These are phyloP conservation scores for Sporisorium iseilematis-ciliati DNA, from an alignment of 1,284 basidiomycete species.

Conservation along the genomic window DNA sequence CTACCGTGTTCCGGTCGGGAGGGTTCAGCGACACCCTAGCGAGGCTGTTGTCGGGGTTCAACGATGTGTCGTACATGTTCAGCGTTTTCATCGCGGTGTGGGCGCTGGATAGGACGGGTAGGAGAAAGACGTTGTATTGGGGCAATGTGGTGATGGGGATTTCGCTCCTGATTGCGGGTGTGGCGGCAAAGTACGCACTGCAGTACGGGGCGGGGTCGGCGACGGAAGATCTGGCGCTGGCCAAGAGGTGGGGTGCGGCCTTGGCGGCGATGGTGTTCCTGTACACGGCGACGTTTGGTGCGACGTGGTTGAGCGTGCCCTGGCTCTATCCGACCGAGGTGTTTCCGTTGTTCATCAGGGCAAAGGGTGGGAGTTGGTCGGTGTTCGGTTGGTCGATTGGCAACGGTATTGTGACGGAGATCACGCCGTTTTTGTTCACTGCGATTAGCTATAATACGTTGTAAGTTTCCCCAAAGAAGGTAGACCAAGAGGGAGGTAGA, in stretches of 20 bases:
- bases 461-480: slow-evolving; percentile 14
- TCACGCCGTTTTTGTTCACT: slow-evolving; percentile 40
- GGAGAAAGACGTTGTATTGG: slow-evolving; percentile 24
- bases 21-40: slow-evolving; percentile 32
- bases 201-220: slow-evolving; percentile 28
- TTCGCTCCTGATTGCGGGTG: slow-evolving; percentile 27
- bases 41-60: slow-evolving; percentile 30
- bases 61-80: slow-evolving; percentile 42
- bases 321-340: slow-evolving; percentile 41
- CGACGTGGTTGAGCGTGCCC: slow-evolving; percentile 18
- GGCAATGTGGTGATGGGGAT: slow-evolving; percentile 37
- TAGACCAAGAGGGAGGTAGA: too few species aligned
- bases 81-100: slow-evolving; percentile 32
- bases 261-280: slow-evolving; percentile 41
- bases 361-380: slow-evolving; percentile 30
- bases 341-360: slow-evolving; percentile 36
- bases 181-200: slow-evolving; percentile 33
- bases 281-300: slow-evolving; percentile 32
- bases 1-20: slow-evolving; percentile 34
- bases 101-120: slow-evolving; percentile 22
- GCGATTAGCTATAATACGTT: slow-evolving; percentile 41
- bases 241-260: slow-evolving; percentile 34
- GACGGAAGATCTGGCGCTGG: slow-evolving; percentile 14
- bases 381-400: slow-evolving; percentile 36
- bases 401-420: slow-evolving; percentile 38